Evolutionary conservation across 176 grass and related monocot genomes (phyloP), one percentile per base, ranked within the genome.

Genomic region (Phyllostachys edulis): DNA sequence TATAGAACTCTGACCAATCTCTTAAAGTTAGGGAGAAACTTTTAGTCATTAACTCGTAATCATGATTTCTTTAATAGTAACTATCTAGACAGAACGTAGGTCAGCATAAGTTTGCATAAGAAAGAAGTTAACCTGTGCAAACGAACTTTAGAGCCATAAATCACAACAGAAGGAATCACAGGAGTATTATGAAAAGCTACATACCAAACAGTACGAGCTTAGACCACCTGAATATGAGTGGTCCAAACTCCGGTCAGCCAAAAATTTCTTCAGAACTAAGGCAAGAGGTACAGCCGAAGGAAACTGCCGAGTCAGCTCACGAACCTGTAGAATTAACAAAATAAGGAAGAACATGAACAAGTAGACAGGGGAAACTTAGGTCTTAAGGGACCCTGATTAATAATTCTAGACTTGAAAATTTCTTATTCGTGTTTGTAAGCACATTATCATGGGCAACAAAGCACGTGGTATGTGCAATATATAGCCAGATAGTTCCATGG

Each of bases 131-230:
- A 72, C 34, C 38, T 14, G 45, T 13, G 60, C 67, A 83, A 65
- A 80, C 9, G 57, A 57, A 51, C 52, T 78, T 46, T 61, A 47
- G 36, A 68, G 32, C 49, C 27, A 74, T 24, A 73, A 76, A 84
- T 49, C 55, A 7, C 45, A 20, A 69, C 46, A 9, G 64, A 80
- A 80, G 34, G 20, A 74, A 79, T 34, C 26, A 11, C 21, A 69
- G 18, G 34, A 14, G 9, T 63, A 64, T 77, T 39, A 61, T 38
- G n/a, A 81, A 71, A 79, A 73, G 77, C 21, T 46, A 80, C 78
- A 83, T 89, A 98, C 96, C 93, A 95, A 88, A 91, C 96, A 98
- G 63, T 98, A 95, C 49, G 96, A 98, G 88, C 96, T 98, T 89
- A 98, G 78, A 81, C 93, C 96, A 52, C 96, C 96, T 36, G 96